These are phyloP conservation scores for Monilinia aucupariae DNA, from an alignment of 2,329 filamentous ascomycete genomes.

Conservation along the genomic window DNA sequence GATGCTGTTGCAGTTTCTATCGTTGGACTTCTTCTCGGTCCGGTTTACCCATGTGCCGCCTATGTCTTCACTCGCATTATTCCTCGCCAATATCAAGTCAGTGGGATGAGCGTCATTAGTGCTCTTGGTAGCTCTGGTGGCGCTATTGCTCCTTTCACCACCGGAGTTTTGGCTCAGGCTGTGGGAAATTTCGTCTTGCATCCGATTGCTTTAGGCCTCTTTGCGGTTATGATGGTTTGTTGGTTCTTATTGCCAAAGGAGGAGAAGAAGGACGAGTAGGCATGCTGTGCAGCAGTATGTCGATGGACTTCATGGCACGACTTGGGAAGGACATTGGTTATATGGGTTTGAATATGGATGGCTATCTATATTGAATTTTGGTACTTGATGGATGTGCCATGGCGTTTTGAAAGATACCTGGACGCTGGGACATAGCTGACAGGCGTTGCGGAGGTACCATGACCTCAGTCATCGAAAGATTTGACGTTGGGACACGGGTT, in stretches of 20 bases:
- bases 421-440: constrained; percentile 28
- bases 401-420: constrained; percentile 23
- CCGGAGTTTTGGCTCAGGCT: constrained; percentile 43
- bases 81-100: constrained; percentile 54
- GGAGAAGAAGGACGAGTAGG: constrained; percentile 55
- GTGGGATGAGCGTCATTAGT: constrained; percentile 61
- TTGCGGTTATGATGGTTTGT: constrained; percentile 57
- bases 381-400: constrained; percentile 23
- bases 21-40: constrained; percentile 70
- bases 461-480: constrained; percentile 11
- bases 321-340: not conserved
- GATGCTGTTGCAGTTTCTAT: constrained; percentile 63
- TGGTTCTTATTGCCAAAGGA: constrained; percentile 56
- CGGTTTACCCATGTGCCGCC: constrained; percentile 70
- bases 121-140: constrained; percentile 67
- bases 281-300: not conserved
- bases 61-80: constrained; percentile 58
- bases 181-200: constrained; percentile 44
- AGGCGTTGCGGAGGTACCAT: constrained; percentile 22
- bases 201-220: constrained; percentile 60
- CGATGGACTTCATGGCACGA: not conserved
- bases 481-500: not conserved
- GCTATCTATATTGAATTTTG: not conserved
- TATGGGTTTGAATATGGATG: constrained; percentile 6
- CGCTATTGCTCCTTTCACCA: constrained; percentile 53